Conservation (phyloP, 1,139 yeast species). For the Diutina scorzettiae region DNA sequence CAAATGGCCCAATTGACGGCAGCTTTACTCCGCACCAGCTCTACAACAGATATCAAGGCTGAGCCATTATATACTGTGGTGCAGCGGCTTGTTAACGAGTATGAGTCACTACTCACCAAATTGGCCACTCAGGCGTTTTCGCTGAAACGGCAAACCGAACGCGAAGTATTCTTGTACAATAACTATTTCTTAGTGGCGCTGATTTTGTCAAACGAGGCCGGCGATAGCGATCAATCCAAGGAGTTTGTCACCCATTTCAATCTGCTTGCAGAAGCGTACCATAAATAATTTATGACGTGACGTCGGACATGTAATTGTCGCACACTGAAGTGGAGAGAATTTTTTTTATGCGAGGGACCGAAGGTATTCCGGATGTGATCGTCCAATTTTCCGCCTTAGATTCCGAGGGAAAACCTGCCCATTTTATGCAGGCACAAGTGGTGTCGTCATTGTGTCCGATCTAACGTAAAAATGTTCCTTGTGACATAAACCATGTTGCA, state of each 20-base stretch:
- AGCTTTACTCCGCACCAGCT: slow-evolving; percentile 54
- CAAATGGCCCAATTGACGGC: slow-evolving; percentile 67
- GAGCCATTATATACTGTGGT: slow-evolving; percentile 73
- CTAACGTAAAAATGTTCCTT: no score
- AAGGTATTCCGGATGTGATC: no score
- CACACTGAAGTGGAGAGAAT: no score
- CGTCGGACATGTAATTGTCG: no score
- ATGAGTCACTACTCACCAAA: slow-evolving; percentile 67
- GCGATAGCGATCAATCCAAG: slow-evolving; percentile 13
- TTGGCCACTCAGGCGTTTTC: slow-evolving; percentile 34
- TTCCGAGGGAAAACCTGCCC: no score
- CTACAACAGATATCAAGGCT: slow-evolving; percentile 16
- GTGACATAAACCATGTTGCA: no score
- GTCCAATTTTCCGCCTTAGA: no score
- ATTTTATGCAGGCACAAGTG: no score
- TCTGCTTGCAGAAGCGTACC: neutral
- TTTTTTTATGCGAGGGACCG: no score
- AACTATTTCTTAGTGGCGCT: slow-evolving; percentile 53
- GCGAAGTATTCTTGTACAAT: slow-evolving; percentile 64
- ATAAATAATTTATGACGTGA: neutral
- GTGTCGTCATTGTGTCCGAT: no score
- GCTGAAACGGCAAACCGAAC: slow-evolving; percentile 27
- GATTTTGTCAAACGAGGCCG: slow-evolving; percentile 36
- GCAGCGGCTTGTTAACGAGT: slow-evolving; percentile 60
- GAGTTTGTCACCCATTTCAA: neutral